These are phyloP conservation scores for Scutellaria galericulata DNA, from an alignment of 257 asterid species.

Conservation along the genomic window DNA sequence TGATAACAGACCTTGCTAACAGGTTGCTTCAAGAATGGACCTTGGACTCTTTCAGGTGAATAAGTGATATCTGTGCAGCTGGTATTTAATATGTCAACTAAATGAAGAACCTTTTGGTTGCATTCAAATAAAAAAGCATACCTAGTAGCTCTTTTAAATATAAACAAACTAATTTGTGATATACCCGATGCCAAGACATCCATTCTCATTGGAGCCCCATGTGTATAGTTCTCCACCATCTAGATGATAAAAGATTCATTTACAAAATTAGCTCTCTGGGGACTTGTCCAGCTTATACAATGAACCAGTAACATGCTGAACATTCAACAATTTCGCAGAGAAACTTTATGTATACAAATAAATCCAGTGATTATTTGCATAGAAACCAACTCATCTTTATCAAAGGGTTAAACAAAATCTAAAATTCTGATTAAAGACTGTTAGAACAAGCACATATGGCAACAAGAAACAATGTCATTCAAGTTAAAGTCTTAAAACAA, in stretches of 20 bases:
- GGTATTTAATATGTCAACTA: slow-evolving; percentile 41
- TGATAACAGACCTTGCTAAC: slow-evolving; percentile 72
- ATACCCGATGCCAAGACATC: slow-evolving; percentile 98
- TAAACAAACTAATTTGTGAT: slow-evolving; percentile 14
- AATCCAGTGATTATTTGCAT: slow-evolving; percentile 5
- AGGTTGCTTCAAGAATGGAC: slow-evolving; percentile 66
- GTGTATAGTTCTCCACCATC: slow-evolving; percentile 90
- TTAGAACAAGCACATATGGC: no score
- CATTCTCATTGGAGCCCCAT: slow-evolving; percentile 97
- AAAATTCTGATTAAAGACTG: neutral
- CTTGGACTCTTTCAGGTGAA: slow-evolving; percentile 89
- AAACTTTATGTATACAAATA: slow-evolving; percentile 10
- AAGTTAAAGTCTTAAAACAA: no score
- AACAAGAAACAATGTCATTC: no score
- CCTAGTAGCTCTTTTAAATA: slow-evolving; percentile 28
- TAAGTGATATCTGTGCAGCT: slow-evolving; percentile 70
- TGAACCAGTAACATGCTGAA: slow-evolving; percentile 11
- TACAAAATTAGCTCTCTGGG: slow-evolving; percentile 22
- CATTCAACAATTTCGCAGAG: slow-evolving; percentile 15
- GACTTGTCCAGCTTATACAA: neutral
- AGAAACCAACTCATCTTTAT: slow-evolving; percentile 1
- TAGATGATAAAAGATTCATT: slow-evolving; percentile 35
- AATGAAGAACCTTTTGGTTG: slow-evolving; percentile 25
- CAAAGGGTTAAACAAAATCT: neutral
- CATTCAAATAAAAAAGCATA: slow-evolving; percentile 8